Percentiles rank a stretch among this genome's conserved stretches.
phyloP scores from a whole-genome alignment of 257 asterid genomes.

The Solanum pennellii region DNA sequence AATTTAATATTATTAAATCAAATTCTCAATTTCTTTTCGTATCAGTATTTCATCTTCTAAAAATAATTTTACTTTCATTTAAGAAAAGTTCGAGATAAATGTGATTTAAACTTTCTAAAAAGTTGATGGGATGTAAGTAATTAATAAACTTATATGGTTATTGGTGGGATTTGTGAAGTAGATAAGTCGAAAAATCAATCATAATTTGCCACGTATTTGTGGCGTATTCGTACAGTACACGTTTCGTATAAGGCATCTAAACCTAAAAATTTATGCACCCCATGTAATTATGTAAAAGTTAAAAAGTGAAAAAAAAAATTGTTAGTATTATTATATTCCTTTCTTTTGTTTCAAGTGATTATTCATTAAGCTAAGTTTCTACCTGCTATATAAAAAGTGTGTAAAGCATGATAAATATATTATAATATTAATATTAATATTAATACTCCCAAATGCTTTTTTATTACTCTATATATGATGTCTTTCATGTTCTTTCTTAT shows the following conservation, averaged over 20 bases:
- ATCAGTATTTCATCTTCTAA: background rate
- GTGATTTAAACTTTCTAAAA: background rate
- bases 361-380: background rate
- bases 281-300: background rate
- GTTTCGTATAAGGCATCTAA: background rate
- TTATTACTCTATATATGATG: background rate
- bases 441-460: background rate
- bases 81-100: background rate
- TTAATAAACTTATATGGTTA: background rate
- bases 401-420: background rate
- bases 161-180: background rate
- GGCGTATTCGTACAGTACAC: background rate
- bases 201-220: background rate
- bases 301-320: no score
- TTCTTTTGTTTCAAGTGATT: conserved; percentile 7
- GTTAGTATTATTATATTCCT: background rate
- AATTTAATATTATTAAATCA: no score
- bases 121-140: background rate
- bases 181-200: background rate
- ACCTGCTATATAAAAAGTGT: background rate
- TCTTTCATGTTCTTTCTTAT: background rate
- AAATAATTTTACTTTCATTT: background rate
- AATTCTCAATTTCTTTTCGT: background rate
- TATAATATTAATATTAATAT: no score
- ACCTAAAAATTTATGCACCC: background rate